Percentiles rank a stretch among this genome's conserved stretches.
phyloP scores from a whole-genome alignment of 2,329 filamentous ascomycete species.

The Trichoderma asperellum region DNA sequence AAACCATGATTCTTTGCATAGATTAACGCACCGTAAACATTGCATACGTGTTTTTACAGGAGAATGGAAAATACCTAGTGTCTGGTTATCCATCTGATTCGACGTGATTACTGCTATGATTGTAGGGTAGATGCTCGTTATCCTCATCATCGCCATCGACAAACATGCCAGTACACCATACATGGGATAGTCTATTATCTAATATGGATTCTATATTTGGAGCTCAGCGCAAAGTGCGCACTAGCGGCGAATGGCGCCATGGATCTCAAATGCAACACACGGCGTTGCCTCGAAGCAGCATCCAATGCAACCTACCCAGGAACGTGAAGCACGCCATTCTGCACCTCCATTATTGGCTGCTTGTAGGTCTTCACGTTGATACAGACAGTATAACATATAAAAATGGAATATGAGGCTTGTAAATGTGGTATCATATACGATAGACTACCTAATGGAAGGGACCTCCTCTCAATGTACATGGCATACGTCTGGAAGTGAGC shows the following conservation, averaged over 20 bases:
- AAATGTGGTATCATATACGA: not conserved
- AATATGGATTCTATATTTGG: not conserved
- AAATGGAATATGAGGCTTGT: not conserved
- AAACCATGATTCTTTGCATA: not conserved
- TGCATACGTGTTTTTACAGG: not conserved
- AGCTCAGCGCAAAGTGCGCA: not conserved
- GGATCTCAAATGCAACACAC: not conserved
- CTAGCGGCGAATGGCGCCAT: not conserved
- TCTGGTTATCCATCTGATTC: not conserved
- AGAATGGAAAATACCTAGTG: not conserved
- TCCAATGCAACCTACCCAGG: slow-evolving; percentile 11
- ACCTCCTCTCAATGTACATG: not conserved
- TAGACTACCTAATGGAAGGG: not conserved
- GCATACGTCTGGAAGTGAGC: not conserved
- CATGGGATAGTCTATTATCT: not conserved
- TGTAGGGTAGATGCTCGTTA: not conserved
- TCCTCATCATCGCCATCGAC: not conserved
- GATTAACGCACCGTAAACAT: not conserved
- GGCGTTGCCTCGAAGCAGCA: not conserved
- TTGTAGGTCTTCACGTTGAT: not conserved
- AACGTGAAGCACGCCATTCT: not conserved
- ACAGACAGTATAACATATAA: not conserved
- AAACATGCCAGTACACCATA: not conserved
- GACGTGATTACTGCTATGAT: not conserved
- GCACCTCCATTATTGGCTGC: not conserved